phyloP scores from a whole-genome alignment of 106 monocot genomes.

The Acanthochlamys bracteata region DNA sequence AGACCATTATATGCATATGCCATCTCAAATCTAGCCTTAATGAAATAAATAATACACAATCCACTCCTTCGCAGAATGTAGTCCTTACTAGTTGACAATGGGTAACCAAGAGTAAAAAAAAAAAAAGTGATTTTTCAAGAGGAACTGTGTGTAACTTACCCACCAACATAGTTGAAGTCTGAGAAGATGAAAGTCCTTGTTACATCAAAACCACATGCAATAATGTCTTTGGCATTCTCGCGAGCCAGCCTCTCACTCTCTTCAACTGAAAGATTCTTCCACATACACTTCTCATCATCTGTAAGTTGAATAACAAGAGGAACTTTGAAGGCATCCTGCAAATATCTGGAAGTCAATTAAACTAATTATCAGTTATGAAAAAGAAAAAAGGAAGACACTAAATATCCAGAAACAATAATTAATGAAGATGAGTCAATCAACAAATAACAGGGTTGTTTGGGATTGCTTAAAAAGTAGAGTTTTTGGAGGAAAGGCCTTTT shows the following conservation, averaged over 20 bases:
- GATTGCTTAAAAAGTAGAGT: too few relatives aligned
- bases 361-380: background rate
- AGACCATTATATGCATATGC: too few relatives aligned
- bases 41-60: too few relatives aligned
- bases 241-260: constrained; percentile 87
- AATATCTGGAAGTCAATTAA: constrained; percentile 40
- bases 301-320: constrained; percentile 96
- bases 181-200: constrained; percentile 90
- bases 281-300: constrained; percentile 97
- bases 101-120: background rate
- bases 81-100: too few relatives aligned
- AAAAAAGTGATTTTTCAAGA: background rate
- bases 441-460: too few relatives aligned
- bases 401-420: too few relatives aligned
- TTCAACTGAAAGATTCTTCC: constrained; percentile 88
- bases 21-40: too few relatives aligned
- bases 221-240: constrained; percentile 96
- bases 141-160: constrained; percentile 38
- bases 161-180: constrained; percentile 92
- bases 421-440: too few relatives aligned
- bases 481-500: too few relatives aligned
- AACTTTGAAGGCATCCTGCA: constrained; percentile 98
- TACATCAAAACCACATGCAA: constrained; percentile 98
- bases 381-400: too few relatives aligned
- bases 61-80: too few relatives aligned